Evolutionary conservation across 805 yeast genomes (phyloP), one percentile per base, ranked within the genome.

Genomic region (Sugiyamaella americana): DNA sequence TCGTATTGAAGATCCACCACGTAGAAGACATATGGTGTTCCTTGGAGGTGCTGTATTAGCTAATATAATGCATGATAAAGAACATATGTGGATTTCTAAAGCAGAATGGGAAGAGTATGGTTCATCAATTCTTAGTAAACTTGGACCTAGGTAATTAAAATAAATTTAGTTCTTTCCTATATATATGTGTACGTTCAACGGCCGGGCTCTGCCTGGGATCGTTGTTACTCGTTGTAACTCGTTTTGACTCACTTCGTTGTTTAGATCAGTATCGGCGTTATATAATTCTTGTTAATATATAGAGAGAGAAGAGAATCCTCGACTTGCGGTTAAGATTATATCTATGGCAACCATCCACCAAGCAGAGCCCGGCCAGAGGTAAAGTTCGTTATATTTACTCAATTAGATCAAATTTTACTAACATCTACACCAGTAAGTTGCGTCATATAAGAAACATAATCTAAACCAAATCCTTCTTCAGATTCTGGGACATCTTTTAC

Each of bases 81-180:
- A 89, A 56, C 97, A 89, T 62, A 86, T 93, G 95, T 93, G 98
- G 98, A 79, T 93, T 56, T 74, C 87, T 45, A 89, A 85, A 64
- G 87, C 84, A 64, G 98, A 93, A 69, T 93, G 98, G 98, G 93
- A 87, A 65, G 98, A 93, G 71, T 87, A 84, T 61, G 98, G 98
- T 26, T 78, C 95, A 37, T 76, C 89, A 32, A 78, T 87, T 10
- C 77, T 93, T 66, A 69, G 76, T 30, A 93, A 93, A 68, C 79
- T 93, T 59, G 98, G 98, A 5, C 96, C 97, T 49, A 80, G 98
- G 68, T 88, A 71, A 44, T 13, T 26, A 8, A 13, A 8, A 8
- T 26, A 8, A 13, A 8, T 26, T 26, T 26, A 8, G 13, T 26
- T 26, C 32, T 26, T 26, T 26, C 32, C 11, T 13, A 13, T 8